A percentile compares a stretch with the other conserved stretches of the same genome.
Conservation (phyloP, 176 grass and related monocot species). For the Zizania latifolia region DNA sequence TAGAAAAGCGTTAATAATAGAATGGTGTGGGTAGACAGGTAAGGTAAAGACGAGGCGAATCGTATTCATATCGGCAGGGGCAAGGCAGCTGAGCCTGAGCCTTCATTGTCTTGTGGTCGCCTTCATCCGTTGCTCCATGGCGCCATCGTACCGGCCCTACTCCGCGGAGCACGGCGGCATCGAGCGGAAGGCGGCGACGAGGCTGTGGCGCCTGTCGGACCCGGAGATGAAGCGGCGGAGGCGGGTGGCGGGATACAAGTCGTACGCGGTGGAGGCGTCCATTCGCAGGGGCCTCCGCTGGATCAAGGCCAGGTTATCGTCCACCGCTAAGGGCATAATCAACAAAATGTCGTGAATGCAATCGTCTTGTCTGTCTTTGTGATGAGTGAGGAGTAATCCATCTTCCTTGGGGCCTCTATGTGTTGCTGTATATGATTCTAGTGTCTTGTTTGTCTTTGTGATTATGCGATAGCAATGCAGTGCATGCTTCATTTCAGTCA, state of each 20-base stretch:
- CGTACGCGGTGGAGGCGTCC: constrained; percentile 74
- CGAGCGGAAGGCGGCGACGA: constrained; percentile 13
- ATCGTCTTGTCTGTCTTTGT: too few relatives aligned
- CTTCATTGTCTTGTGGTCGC: background rate
- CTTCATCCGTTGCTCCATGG: background rate
- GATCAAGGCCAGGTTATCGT: constrained; percentile 79
- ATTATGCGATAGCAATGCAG: too few relatives aligned
- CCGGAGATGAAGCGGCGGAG: constrained; percentile 84
- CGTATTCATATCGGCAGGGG: background rate
- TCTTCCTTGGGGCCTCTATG: too few relatives aligned
- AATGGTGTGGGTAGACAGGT: too few relatives aligned
- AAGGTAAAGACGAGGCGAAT: background rate
- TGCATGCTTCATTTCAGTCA: too few relatives aligned
- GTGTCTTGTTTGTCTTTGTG: too few relatives aligned
- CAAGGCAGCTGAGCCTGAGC: background rate
- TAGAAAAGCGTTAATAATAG: too few relatives aligned
- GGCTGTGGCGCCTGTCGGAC: constrained; percentile 45
- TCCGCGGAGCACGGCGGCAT: background rate
- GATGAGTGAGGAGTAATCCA: too few relatives aligned
- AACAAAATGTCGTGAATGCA: too few relatives aligned
- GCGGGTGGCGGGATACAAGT: constrained; percentile 78
- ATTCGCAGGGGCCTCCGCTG: constrained; percentile 66
- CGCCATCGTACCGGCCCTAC: constrained; percentile 41
- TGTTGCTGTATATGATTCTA: too few relatives aligned
- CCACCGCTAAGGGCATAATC: constrained; percentile 42